A percentile compares a stretch with the other conserved stretches of the same genome.
Conservation (phyloP, 2,329 filamentous ascomycete genomes). For the Fusarium miscanthi region DNA sequence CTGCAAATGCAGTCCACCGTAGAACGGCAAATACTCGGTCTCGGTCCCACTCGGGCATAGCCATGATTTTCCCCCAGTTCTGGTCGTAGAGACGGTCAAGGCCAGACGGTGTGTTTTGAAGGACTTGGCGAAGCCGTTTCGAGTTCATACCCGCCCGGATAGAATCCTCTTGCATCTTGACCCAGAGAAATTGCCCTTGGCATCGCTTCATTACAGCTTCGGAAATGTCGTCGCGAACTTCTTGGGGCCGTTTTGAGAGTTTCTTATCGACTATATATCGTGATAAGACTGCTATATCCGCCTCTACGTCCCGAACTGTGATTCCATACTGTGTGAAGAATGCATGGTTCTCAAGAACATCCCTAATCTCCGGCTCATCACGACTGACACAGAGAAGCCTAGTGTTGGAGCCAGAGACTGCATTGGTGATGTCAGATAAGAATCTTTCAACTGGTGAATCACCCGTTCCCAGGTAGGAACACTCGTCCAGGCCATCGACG, state of each 20-base stretch:
- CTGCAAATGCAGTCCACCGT: conserved; percentile 46
- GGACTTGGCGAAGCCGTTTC: conserved; percentile 43
- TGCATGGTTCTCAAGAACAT: conserved; percentile 6
- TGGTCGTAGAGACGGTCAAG: conserved; percentile 47
- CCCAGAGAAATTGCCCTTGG: conserved; percentile 51
- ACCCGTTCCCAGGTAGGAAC: not conserved
- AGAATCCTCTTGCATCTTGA: conserved; percentile 47
- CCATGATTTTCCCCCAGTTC: conserved; percentile 44
- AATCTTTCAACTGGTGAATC: conserved; percentile 28
- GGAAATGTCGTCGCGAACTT: conserved; percentile 37
- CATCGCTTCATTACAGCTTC: conserved; percentile 43
- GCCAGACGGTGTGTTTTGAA: conserved; percentile 45
- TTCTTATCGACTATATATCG: conserved; percentile 46
- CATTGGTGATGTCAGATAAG: conserved; percentile 23
- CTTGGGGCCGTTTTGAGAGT: conserved; percentile 41
- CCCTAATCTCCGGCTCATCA: conserved; percentile 40
- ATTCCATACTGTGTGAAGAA: not conserved
- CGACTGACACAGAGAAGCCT: conserved; percentile 46
- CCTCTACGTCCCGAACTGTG: conserved; percentile 30
- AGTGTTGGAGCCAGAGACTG: conserved; percentile 18
- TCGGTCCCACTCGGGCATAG: conserved; percentile 20
- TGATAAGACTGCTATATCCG: conserved; percentile 41
- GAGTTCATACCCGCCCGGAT: conserved; percentile 43
- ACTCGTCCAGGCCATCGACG: conserved; percentile 53
- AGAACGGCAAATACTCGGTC: conserved; percentile 46